Evolutionary conservation across 2,329 filamentous ascomycete species (phyloP).

Genomic region (Erysiphe neolycopersici): DNA sequence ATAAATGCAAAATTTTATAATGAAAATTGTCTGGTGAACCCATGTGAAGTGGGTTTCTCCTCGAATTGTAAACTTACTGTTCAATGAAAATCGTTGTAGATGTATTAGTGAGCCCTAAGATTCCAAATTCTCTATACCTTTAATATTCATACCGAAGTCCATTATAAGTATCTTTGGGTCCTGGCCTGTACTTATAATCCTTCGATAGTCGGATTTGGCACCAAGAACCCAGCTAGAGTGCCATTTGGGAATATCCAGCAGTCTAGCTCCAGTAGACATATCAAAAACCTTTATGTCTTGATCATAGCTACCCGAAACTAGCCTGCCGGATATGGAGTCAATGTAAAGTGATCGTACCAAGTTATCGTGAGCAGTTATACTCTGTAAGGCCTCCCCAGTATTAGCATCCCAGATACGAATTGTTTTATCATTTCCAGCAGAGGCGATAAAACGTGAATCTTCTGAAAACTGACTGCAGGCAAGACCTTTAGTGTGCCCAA

Average conservation of each 20-base stretch:
- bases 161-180: slow-evolving; percentile 79
- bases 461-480: slow-evolving; percentile 92
- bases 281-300: slow-evolving; percentile 89
- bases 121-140: slow-evolving; percentile 31
- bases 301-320: slow-evolving; percentile 85
- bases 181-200: slow-evolving; percentile 85
- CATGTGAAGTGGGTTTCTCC: no score
- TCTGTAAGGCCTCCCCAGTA: slow-evolving; percentile 57
- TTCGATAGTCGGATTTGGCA: slow-evolving; percentile 82
- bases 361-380: slow-evolving; percentile 58
- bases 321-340: slow-evolving; percentile 59
- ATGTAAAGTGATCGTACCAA: slow-evolving; percentile 79
- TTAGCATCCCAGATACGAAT: slow-evolving; percentile 93
- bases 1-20: no score
- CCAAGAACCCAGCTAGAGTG: slow-evolving; percentile 91
- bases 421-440: slow-evolving; percentile 80
- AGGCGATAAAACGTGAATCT: slow-evolving; percentile 78
- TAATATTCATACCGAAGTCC: slow-evolving; percentile 51
- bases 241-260: slow-evolving; percentile 79
- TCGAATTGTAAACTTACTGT: no score
- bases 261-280: slow-evolving; percentile 48
- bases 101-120: slow-evolving; percentile 11
- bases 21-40: no score
- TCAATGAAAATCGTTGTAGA: no score
- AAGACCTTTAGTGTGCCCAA: slow-evolving; percentile 71